Percentiles rank a stretch among this genome's conserved stretches.
phyloP scores from a whole-genome alignment of 306 rosid species.

The Lotus japonicus region DNA sequence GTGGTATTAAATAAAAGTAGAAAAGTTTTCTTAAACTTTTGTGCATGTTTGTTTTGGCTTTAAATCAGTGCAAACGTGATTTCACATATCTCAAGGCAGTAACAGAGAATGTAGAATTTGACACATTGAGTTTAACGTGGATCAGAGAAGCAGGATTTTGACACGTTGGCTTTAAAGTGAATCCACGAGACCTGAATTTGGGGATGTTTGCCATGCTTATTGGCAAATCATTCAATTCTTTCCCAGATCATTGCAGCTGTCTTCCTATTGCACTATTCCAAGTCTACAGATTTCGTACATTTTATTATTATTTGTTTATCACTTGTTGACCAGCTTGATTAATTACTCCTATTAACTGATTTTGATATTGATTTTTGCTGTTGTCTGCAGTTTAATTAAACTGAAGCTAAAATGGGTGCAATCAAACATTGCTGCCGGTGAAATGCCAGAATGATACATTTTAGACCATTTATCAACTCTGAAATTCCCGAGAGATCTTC shows the following conservation, averaged over 20 bases:
- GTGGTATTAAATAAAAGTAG: too few species aligned
- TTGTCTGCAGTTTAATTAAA: constrained; percentile 19
- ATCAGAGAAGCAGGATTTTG: too few species aligned
- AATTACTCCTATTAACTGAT: not conserved
- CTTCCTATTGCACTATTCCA: not conserved
- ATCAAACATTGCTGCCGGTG: not conserved
- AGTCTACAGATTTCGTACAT: not conserved
- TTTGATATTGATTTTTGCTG: not conserved
- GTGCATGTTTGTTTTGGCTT: too few species aligned
- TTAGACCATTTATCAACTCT: not conserved
- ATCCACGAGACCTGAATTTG: too few species aligned
- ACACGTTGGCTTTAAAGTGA: too few species aligned
- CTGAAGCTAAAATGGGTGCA: constrained; percentile 12
- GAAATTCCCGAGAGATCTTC: not conserved
- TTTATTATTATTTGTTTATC: not conserved
- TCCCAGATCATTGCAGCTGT: not conserved
- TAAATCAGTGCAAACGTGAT: too few species aligned
- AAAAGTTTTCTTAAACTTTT: too few species aligned
- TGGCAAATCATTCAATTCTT: not conserved
- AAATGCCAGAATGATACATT: too few species aligned
- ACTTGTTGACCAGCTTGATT: not conserved
- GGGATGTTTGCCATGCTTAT: too few species aligned
- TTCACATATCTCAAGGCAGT: too few species aligned
- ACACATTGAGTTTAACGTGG: too few species aligned
- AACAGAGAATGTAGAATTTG: too few species aligned